A percentile compares a stretch with the other conserved stretches of the same genome.
Evolutionary conservation across 2,329 filamentous ascomycete genomes (phyloP).

Genomic region (Incumbomyces delicatus): DNA sequence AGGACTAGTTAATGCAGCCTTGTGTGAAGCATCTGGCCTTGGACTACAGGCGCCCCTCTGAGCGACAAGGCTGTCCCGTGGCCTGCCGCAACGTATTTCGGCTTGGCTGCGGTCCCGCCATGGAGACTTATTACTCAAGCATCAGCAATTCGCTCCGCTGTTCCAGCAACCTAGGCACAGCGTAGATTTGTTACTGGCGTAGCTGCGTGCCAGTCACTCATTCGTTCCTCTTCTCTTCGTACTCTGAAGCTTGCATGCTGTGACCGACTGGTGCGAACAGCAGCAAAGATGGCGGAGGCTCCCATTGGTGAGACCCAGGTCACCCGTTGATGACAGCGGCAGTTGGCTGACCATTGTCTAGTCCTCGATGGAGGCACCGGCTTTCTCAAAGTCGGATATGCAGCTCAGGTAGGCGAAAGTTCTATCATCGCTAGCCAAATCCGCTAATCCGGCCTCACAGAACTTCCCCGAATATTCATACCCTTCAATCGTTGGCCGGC

Average conservation of each 20-base stretch:
- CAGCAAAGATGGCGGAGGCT: slow-evolving; percentile 36
- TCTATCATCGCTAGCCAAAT: background rate
- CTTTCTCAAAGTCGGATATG: slow-evolving; percentile 99
- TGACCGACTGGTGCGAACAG: background rate
- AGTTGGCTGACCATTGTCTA: slow-evolving; percentile 35
- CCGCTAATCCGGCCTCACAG: slow-evolving; percentile 34
- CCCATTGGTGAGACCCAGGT: slow-evolving; percentile 35
- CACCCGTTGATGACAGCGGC: slow-evolving; percentile 4
- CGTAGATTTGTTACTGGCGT: too few relatives aligned
- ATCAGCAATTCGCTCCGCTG: too few relatives aligned
- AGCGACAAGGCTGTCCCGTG: too few relatives aligned
- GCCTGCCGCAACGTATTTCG: too few relatives aligned
- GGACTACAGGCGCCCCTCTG: too few relatives aligned
- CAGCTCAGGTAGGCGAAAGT: slow-evolving; percentile 58
- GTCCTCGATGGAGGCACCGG: slow-evolving; percentile 99
- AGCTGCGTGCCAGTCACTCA: too few relatives aligned
- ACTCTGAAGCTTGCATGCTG: background rate
- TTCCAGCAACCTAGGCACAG: too few relatives aligned
- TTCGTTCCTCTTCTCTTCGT: too few relatives aligned
- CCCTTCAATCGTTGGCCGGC: slow-evolving; percentile 94
- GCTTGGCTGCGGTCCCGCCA: too few relatives aligned
- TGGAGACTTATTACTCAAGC: too few relatives aligned
- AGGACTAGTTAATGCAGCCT: too few relatives aligned
- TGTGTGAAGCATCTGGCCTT: too few relatives aligned
- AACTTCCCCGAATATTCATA: slow-evolving; percentile 99